Conservation (phyloP, 352 stramenopile species). For the Pythium insidiosum region DNA sequence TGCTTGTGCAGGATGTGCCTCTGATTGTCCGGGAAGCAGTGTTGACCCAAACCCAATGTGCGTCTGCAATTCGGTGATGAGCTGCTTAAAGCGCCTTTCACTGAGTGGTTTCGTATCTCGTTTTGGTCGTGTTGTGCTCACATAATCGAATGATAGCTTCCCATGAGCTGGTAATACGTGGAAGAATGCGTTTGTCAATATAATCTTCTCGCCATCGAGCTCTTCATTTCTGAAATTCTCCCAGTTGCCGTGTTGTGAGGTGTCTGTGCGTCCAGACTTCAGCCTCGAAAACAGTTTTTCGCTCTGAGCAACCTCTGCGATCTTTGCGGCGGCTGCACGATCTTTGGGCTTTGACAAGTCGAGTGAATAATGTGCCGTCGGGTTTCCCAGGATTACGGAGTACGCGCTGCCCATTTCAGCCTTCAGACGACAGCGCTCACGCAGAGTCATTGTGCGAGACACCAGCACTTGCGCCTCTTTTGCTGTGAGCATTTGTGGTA, state of each 20-base stretch:
- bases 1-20: no score
- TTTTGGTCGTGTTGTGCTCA: slow-evolving; percentile 73
- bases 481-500: slow-evolving; percentile 81
- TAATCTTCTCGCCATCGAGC: slow-evolving; percentile 60
- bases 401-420: slow-evolving; percentile 77
- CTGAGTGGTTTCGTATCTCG: slow-evolving; percentile 52
- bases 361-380: slow-evolving; percentile 74
- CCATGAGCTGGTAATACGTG: slow-evolving; percentile 53
- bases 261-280: slow-evolving; percentile 51
- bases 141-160: slow-evolving; percentile 87
- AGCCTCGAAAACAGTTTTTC: slow-evolving; percentile 73
- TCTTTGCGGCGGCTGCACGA: slow-evolving; percentile 58
- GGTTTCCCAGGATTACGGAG: slow-evolving; percentile 77
- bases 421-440: slow-evolving; percentile 71
- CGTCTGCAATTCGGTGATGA: slow-evolving; percentile 58
- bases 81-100: slow-evolving; percentile 57
- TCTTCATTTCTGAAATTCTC: slow-evolving; percentile 90
- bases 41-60: slow-evolving; percentile 7
- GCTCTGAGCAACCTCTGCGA: slow-evolving; percentile 78
- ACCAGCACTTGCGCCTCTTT: slow-evolving; percentile 72
- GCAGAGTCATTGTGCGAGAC: slow-evolving; percentile 49
- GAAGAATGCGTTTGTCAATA: slow-evolving; percentile 77
- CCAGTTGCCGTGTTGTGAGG: slow-evolving; percentile 87
- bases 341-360: slow-evolving; percentile 74
- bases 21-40: no score